Percentiles rank a stretch among this genome's conserved stretches.
Evolutionary conservation across 305 asterid genomes (phyloP).

Genomic region (Solanum hybrid): DNA sequence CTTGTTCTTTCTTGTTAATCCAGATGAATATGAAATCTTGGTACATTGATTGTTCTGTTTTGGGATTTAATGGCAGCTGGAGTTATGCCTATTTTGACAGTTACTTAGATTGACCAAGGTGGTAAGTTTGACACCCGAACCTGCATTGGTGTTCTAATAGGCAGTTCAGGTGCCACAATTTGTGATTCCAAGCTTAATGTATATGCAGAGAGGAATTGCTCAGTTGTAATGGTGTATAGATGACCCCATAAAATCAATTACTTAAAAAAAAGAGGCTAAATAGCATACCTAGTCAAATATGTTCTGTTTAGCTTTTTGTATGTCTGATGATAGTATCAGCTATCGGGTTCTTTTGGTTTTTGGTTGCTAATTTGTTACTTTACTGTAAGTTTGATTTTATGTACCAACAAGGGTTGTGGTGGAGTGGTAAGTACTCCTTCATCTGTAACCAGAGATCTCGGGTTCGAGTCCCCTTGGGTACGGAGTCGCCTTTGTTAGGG

Average conservation of each 20-base stretch:
- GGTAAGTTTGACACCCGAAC: neutral
- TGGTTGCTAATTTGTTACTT: neutral
- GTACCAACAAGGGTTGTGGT: neutral
- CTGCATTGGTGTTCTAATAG: neutral
- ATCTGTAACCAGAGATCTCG: neutral
- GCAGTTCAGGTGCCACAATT: neutral
- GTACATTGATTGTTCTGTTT: neutral
- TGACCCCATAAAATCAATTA: neutral
- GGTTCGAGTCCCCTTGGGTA: neutral
- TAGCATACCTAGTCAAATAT: neutral
- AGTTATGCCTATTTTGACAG: neutral
- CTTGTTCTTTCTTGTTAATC: neutral
- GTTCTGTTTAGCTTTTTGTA: neutral
- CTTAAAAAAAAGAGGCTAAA: neutral
- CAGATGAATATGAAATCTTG: conserved; percentile 3
- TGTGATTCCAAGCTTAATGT: neutral
- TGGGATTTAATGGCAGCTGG: neutral
- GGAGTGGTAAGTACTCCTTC: neutral
- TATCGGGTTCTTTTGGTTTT: neutral
- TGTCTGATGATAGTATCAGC: neutral
- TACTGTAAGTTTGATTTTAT: neutral
- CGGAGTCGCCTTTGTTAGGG: neutral
- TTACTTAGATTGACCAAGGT: neutral
- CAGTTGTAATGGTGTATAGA: neutral
- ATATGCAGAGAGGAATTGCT: neutral